A percentile compares a stretch with the other conserved stretches of the same genome.
Conservation (phyloP, 371 early-diverging fungal species). For the Mucor velutinosus region DNA sequence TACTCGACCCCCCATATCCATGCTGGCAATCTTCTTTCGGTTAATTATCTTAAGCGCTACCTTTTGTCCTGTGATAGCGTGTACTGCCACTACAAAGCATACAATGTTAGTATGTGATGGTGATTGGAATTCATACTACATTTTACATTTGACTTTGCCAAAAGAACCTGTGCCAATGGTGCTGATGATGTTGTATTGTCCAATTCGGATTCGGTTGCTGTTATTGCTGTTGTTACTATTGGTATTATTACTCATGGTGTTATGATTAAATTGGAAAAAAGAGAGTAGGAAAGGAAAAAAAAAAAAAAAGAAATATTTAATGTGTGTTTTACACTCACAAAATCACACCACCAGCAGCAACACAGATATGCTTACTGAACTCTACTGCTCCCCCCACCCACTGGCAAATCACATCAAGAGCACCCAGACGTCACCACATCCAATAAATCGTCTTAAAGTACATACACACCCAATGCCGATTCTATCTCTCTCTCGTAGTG, state of each 20-base stretch:
- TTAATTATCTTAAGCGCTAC: constrained; percentile 98
- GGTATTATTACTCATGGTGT: neutral
- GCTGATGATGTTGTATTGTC: constrained; percentile 90
- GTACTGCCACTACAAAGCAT: constrained; percentile 82
- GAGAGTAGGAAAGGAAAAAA: neutral
- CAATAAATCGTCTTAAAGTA: neutral
- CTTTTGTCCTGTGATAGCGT: constrained; percentile 88
- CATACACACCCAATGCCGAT: neutral
- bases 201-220: constrained; percentile 70
- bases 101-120: neutral
- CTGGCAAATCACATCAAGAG: neutral
- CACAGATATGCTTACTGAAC: too few relatives aligned
- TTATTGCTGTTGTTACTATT: constrained; percentile 5
- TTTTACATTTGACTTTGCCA: constrained; percentile 97
- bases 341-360: neutral
- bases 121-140: neutral
- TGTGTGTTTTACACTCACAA: neutral
- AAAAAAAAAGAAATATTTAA: neutral
- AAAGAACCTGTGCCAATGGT: constrained; percentile 96
- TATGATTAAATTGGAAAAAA: neutral
- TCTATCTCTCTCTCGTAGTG: neutral
- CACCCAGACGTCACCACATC: neutral
- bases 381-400: neutral
- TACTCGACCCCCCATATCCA: constrained; percentile 93
- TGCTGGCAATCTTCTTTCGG: constrained; percentile 83